Percentiles rank a stretch among this genome's conserved stretches.
Conservation (phyloP, 371 early-diverging fungal species). For the Actinomucor elegans region DNA sequence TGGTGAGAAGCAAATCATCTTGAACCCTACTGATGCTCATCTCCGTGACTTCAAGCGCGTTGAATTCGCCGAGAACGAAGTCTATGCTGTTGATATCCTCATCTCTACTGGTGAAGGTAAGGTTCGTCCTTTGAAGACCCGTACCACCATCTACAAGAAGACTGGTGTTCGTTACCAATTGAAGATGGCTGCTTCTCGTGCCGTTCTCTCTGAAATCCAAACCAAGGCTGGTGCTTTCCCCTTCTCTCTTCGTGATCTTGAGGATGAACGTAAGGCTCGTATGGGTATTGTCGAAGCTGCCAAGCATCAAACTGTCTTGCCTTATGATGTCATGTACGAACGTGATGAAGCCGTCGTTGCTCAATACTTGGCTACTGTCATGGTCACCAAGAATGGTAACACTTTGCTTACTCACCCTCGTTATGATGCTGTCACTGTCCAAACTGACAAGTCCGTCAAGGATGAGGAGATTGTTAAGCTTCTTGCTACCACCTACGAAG, state of each 20-base stretch:
- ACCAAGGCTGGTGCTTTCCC: slow-evolving; percentile 86
- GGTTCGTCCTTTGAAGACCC: slow-evolving; percentile 65
- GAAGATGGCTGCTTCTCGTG: slow-evolving; percentile 87
- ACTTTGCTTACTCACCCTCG: slow-evolving; percentile 72
- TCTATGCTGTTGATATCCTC: slow-evolving; percentile 83
- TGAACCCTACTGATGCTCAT: slow-evolving; percentile 85
- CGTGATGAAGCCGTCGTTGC: slow-evolving; percentile 82
- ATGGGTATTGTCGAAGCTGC: slow-evolving; percentile 92
- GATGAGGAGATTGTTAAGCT: slow-evolving; percentile 71
- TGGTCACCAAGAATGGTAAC: slow-evolving; percentile 85
- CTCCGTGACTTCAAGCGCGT: slow-evolving; percentile 69
- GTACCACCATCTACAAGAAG: slow-evolving; percentile 94
- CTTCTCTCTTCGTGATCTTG: slow-evolving; percentile 78
- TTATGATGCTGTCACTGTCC: slow-evolving; percentile 63
- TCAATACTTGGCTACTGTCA: slow-evolving; percentile 88
- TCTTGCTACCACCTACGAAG: slow-evolving; percentile 50
- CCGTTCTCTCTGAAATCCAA: slow-evolving; percentile 74
- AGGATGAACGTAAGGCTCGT: slow-evolving; percentile 88
- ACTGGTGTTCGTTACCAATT: slow-evolving; percentile 81
- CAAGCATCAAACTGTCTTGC: slow-evolving; percentile 77
- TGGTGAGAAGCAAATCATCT: slow-evolving; percentile 89
- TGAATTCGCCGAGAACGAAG: slow-evolving; percentile 87
- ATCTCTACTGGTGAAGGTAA: slow-evolving; percentile 91
- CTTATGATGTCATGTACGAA: slow-evolving; percentile 85
- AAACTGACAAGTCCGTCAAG: slow-evolving; percentile 77